Evolutionary conservation across 2,329 filamentous ascomycete genomes (phyloP), one percentile per base, ranked within the genome.

Genomic region (Cordyceps farinosa): DNA sequence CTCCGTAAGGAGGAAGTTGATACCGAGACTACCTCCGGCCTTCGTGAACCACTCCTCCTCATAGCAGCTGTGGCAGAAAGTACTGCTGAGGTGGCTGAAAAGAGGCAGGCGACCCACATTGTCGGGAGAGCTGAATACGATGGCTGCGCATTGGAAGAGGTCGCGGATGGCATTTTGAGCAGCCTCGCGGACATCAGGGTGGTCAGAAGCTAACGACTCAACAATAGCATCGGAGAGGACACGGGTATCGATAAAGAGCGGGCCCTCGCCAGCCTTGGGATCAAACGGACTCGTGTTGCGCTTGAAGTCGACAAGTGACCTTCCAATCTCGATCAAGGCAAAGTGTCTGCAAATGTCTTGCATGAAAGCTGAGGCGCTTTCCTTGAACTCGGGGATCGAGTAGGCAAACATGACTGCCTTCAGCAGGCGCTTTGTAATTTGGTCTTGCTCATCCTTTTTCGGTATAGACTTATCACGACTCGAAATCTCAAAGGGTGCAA

Each of bases 21-120:
- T 97, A 62, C 96, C 96, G 27, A 94, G 79, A 61, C 90, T 93
- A 45, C 95, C 95, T 55, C 94, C 95, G 44, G 92, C 90, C 77
- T 99, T 99, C 59, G 93, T 93, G 72, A 97, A 99, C 95, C 96
- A 99, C 70, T 99, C 95, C 74, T 99, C 94, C 70, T 95, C 92
- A 70, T 97, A 93, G 74, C 95, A 99, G 67, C 91, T 92, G 73
- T 99, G 95, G 69, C 91, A 95, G 73, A 98, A 97, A 0, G 88
- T 88, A 65, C 87, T 90, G 45, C 90, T 89, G 6, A 99, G 81
- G 70, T 94, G 88, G 64, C 83, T 84, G 77, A 99, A 99, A 76
- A 99, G 91, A 0, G 89, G 87, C 9, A 99, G 82, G 62, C 87
- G 87, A 40, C 90, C 86, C 38, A 93, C 87, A 60, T 90, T 84